Evolutionary conservation across 768 basidiomycete species (phyloP), one percentile per base, ranked within the genome.

Genomic region (Tulasnella sp.): DNA sequence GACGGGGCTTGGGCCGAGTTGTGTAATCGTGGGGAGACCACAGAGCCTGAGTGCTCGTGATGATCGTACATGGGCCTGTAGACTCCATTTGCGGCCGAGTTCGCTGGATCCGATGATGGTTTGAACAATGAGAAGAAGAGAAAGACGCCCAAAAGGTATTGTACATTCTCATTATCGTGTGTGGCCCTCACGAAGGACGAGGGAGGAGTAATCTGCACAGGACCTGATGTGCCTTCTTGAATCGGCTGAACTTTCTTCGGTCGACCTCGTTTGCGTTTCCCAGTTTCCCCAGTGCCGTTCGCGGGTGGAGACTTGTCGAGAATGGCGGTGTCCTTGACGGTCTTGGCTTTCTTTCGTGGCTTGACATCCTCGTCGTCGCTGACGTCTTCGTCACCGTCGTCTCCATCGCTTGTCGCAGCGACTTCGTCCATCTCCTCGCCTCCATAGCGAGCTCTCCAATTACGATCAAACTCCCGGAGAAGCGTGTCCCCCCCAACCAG

Each of bases 121-220:
- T 86, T 88, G 74, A 89, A 87, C 72, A 91, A 85, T 0, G 86
- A 89, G 72, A 92, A 88, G 55, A 91, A 75, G 0, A 86, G 85
- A 65, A 91, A 91, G 25, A 81, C 81, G 25, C 86, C 87, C 49
- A 92, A 80, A 53, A 91, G 81, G 68, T 85, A 89, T 62, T 88
- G 87, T 44, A 60, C 59, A 31, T 56, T 60, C 22, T 57, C 49
- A 8, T 55, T 60, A 17, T 65, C 25, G 48, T 17, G 59, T 27
- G 21, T 25, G 21, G 52, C 12, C 19, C 17, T 7, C 56, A 25
- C 15, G 54, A 52, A 25, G 15, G 58, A 24, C 11, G 52, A 1
- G 29, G 7, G 27, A 8, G 63, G 60, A 9, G 65, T 62, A 1
- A 64, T 60, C 2, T 51, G 58, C 24, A 58, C 24, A 24, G 27